phyloP scores from a whole-genome alignment of 257 asterid genomes.

The Datura wrightii region DNA sequence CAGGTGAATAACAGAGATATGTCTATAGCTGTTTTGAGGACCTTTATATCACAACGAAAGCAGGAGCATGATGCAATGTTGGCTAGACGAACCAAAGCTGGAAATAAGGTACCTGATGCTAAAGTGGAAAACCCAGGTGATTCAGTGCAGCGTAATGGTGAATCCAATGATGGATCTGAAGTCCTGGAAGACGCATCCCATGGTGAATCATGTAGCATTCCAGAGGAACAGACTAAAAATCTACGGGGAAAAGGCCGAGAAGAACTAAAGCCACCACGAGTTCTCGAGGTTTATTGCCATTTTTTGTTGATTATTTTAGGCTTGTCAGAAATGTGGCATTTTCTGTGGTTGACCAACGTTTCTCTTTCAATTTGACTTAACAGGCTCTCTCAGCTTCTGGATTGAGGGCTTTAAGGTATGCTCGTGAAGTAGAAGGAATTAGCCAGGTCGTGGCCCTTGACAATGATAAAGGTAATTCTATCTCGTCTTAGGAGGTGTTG shows the following conservation, averaged over 20 bases:
- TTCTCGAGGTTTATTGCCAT: conserved; percentile 74
- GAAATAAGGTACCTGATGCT: conserved; percentile 45
- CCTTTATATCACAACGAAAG: conserved; percentile 66
- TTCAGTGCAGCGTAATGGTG: conserved; percentile 42
- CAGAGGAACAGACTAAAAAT: conserved; percentile 45
- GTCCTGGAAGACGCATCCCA: conserved; percentile 45
- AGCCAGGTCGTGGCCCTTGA: conserved; percentile 94
- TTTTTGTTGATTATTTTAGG: conserved; percentile 25
- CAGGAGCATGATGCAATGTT: conserved; percentile 69
- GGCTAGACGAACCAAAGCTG: conserved; percentile 55
- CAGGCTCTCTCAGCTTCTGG: conserved; percentile 99
- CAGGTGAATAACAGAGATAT: conserved; percentile 97
- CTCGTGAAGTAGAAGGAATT: conserved; percentile 90
- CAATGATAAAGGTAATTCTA: conserved; percentile 75
- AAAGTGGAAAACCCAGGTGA: conserved; percentile 43
- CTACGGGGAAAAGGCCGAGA: conserved; percentile 53
- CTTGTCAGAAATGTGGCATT: neutral
- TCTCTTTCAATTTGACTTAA: conserved; percentile 28
- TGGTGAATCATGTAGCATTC: conserved; percentile 49
- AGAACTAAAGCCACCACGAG: conserved; percentile 71
- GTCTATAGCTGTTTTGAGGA: conserved; percentile 94
- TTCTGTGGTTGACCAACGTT: conserved; percentile 10
- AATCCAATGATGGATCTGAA: conserved; percentile 55
- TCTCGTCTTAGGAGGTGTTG: neutral
- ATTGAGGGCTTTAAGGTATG: conserved; percentile 91